Evolutionary conservation across 2,329 filamentous ascomycete genomes (phyloP).

Genomic region (Calonectria leucothoes): DNA sequence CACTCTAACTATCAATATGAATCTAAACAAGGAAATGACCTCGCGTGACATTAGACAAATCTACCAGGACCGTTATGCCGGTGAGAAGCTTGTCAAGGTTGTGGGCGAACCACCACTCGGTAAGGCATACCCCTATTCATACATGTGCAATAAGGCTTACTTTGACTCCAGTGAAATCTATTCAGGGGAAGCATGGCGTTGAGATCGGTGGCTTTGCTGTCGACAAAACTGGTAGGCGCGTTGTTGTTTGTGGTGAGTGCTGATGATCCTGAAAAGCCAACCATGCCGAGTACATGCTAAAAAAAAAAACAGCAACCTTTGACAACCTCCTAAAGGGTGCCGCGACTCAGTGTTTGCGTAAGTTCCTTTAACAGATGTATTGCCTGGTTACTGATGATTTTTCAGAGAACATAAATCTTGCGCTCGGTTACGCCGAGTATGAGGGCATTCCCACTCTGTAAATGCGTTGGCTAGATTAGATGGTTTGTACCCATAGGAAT

Average conservation of each 20-base stretch:
- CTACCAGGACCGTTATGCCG: constrained; percentile 96
- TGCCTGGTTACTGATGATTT: constrained; percentile 71
- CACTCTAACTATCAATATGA: constrained; percentile 90
- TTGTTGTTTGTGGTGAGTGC: constrained; percentile 76
- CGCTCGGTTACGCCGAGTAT: constrained; percentile 86
- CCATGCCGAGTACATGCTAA: neutral
- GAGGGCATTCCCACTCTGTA: constrained; percentile 79
- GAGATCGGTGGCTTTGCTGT: constrained; percentile 98
- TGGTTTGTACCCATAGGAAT: neutral
- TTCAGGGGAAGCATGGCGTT: constrained; percentile 85
- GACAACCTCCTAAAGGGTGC: constrained; percentile 8
- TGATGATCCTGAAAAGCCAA: neutral
- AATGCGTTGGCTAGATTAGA: constrained; percentile 4
- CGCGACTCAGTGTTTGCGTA: constrained; percentile 35
- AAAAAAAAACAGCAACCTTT: neutral
- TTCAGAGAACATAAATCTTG: constrained; percentile 62
- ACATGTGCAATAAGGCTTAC: too few species aligned
- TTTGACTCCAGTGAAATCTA: constrained; percentile 76
- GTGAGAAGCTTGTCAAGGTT: constrained; percentile 94
- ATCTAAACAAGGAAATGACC: constrained; percentile 86
- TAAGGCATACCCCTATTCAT: too few species aligned
- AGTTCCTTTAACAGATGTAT: constrained; percentile 55
- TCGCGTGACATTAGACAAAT: constrained; percentile 92
- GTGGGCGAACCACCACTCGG: constrained; percentile 80
- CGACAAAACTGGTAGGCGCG: constrained; percentile 85